Percentiles rank a stretch among this genome's conserved stretches.
Conservation (phyloP, 2,329 filamentous ascomycete genomes). For the Gnomoniopsis sp. region DNA sequence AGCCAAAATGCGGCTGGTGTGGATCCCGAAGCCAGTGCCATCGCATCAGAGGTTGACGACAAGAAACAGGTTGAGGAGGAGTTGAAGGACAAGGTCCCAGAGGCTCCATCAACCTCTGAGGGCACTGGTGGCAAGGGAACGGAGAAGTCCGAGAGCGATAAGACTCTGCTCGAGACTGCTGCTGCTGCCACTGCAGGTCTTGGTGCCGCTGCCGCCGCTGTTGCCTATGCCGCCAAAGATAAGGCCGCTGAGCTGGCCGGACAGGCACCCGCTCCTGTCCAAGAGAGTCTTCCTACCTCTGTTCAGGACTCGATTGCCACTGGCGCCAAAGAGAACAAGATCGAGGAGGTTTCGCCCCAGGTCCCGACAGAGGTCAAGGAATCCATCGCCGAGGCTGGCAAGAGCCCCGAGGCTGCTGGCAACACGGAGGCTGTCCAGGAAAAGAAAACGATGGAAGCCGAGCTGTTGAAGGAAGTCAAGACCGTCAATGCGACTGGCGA, state of each 20-base stretch:
- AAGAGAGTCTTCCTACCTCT: slow-evolving; percentile 46
- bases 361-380: slow-evolving; percentile 56
- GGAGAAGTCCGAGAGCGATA: slow-evolving; percentile 47
- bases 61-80: slow-evolving; percentile 71
- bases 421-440: slow-evolving; percentile 67
- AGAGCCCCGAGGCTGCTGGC: slow-evolving; percentile 67
- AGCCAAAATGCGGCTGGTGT: slow-evolving; percentile 65
- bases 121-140: slow-evolving; percentile 50
- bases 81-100: slow-evolving; percentile 63
- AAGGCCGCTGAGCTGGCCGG: slow-evolving; percentile 37
- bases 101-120: slow-evolving; percentile 55
- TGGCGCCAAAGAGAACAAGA: slow-evolving; percentile 34
- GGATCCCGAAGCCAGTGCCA: slow-evolving; percentile 65
- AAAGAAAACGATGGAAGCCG: slow-evolving; percentile 70
- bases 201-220: slow-evolving; percentile 25
- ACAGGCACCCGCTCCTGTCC: slow-evolving; percentile 51
- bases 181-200: slow-evolving; percentile 33
- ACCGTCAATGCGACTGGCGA: slow-evolving; percentile 32
- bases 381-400: slow-evolving; percentile 54
- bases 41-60: slow-evolving; percentile 62
- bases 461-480: slow-evolving; percentile 66
- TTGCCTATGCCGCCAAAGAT: slow-evolving; percentile 27
- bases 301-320: slow-evolving; percentile 46
- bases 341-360: slow-evolving; percentile 44
- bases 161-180: slow-evolving; percentile 38